Conservation (phyloP, 2,329 filamentous ascomycete species). For the Fusarium lateritium region DNA sequence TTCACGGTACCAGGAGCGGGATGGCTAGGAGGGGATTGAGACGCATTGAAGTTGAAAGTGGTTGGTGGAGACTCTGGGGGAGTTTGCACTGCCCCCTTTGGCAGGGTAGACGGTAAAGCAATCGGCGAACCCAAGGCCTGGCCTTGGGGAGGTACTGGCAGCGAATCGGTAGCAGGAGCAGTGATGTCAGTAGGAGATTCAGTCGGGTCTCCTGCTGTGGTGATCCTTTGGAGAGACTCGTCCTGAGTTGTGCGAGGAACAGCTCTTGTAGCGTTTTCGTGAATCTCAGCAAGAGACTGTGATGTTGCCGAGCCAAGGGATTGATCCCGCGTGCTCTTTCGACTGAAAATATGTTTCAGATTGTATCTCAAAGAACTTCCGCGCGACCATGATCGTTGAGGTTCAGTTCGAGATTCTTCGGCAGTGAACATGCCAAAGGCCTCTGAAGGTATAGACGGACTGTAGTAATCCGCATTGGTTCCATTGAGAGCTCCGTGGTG, state of each 20-base stretch:
- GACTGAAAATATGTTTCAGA: conserved; percentile 55
- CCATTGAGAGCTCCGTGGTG: conserved; percentile 54
- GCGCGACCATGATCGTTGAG: conserved; percentile 50
- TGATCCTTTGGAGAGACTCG: conserved; percentile 43
- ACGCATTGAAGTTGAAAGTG: conserved; percentile 44
- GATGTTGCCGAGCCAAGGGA: conserved; percentile 50
- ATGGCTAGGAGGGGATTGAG: conserved; percentile 51
- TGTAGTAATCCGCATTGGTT: conserved; percentile 60
- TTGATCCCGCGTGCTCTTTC: conserved; percentile 53
- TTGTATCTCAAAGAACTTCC: conserved; percentile 56
- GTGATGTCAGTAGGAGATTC: conserved; percentile 54
- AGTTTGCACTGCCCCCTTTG: conserved; percentile 41
- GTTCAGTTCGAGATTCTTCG: conserved; percentile 43
- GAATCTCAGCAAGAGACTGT: conserved; percentile 33
- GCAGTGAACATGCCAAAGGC: conserved; percentile 58
- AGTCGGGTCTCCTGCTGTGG: conserved; percentile 42
- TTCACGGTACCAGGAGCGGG: conserved; percentile 65
- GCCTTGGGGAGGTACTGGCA: conserved; percentile 29
- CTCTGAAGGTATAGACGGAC: conserved; percentile 58
- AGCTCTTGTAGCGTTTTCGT: conserved; percentile 23
- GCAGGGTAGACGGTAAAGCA: conserved; percentile 30
- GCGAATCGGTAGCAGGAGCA: conserved; percentile 30
- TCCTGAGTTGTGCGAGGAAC: conserved; percentile 29
- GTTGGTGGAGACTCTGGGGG: conserved; percentile 48
- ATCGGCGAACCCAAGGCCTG: conserved; percentile 46